These are phyloP conservation scores for Mesembryanthemum crystallinum DNA, from an alignment of 148 eudicot species.

Conservation along the genomic window DNA sequence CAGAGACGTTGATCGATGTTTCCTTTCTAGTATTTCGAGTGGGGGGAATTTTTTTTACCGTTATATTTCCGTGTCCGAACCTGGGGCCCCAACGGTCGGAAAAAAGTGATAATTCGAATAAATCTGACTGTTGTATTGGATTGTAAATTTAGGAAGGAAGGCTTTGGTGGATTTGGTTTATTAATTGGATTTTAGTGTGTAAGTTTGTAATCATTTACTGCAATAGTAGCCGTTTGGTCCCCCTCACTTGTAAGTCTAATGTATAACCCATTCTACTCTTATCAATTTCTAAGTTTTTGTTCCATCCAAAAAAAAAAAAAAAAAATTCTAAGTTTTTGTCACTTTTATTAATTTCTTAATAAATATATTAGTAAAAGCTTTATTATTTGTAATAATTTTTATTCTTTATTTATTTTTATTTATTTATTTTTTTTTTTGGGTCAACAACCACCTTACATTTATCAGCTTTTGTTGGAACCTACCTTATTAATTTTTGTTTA, in stretches of 20 bases:
- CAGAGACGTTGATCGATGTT: not conserved
- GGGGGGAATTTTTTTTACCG: conserved; percentile 38
- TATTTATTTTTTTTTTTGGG: no score
- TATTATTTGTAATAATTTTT: no score
- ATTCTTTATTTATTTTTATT: no score
- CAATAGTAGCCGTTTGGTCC: conserved; percentile 4
- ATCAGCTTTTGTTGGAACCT: no score
- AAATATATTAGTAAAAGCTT: no score
- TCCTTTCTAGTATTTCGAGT: not conserved
- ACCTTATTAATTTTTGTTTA: no score
- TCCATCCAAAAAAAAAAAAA: no score
- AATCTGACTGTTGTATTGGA: conserved; percentile 12
- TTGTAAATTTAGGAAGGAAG: not conserved
- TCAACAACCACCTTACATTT: no score
- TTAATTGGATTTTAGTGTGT: not conserved
- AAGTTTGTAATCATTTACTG: not conserved
- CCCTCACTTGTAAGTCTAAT: not conserved
- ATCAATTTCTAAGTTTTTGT: no score
- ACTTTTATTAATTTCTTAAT: no score
- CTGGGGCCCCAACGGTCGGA: conserved; percentile 58
- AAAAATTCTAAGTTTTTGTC: no score
- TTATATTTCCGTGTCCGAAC: conserved; percentile 24
- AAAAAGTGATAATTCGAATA: conserved; percentile 41
- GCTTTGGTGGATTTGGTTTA: not conserved
- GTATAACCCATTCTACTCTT: no score